Evolutionary conservation across 1,139 yeast genomes (phyloP).

Genomic region (Kodamaea sp.): DNA sequence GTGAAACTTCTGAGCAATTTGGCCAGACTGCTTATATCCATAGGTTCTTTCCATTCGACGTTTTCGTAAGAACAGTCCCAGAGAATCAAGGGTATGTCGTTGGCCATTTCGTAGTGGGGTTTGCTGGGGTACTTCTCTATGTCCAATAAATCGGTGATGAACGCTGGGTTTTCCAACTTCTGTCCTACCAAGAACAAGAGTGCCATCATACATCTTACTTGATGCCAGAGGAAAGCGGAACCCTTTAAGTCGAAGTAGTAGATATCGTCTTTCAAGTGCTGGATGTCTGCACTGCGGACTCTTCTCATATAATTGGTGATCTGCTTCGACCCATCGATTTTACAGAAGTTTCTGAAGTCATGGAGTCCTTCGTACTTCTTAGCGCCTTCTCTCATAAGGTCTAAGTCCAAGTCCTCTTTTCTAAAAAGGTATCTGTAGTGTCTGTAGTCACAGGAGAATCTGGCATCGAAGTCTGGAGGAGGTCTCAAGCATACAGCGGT

Average conservation of each 20-base stretch:
- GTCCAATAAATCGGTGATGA: slow-evolving; percentile 63
- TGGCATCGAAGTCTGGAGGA: slow-evolving; percentile 81
- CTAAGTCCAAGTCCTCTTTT: slow-evolving; percentile 57
- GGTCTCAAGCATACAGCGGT: slow-evolving; percentile 83
- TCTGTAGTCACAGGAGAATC: slow-evolving; percentile 82
- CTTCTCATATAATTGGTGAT: slow-evolving; percentile 71
- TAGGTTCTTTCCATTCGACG: slow-evolving; percentile 61
- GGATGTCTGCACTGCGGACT: slow-evolving; percentile 54
- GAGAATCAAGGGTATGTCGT: slow-evolving; percentile 84
- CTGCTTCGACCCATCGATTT: slow-evolving; percentile 91
- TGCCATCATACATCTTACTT: slow-evolving; percentile 94
- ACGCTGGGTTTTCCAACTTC: slow-evolving; percentile 58
- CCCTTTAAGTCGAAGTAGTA: slow-evolving; percentile 82
- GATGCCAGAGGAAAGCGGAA: slow-evolving; percentile 96
- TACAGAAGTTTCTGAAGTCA: slow-evolving; percentile 94
- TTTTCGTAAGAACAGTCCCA: slow-evolving; percentile 80
- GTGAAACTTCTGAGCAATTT: slow-evolving; percentile 27
- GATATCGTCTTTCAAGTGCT: slow-evolving; percentile 43
- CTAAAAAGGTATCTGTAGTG: slow-evolving; percentile 84
- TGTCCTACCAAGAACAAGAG: slow-evolving; percentile 81
- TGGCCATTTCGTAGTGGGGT: slow-evolving; percentile 88
- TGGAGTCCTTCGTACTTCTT: slow-evolving; percentile 66
- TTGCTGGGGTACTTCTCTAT: slow-evolving; percentile 59
- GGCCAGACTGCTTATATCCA: slow-evolving; percentile 16
- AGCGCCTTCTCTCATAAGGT: slow-evolving; percentile 72